phyloP scores from a whole-genome alignment of 2,329 filamentous ascomycete species.

The Cercospora sp. region DNA sequence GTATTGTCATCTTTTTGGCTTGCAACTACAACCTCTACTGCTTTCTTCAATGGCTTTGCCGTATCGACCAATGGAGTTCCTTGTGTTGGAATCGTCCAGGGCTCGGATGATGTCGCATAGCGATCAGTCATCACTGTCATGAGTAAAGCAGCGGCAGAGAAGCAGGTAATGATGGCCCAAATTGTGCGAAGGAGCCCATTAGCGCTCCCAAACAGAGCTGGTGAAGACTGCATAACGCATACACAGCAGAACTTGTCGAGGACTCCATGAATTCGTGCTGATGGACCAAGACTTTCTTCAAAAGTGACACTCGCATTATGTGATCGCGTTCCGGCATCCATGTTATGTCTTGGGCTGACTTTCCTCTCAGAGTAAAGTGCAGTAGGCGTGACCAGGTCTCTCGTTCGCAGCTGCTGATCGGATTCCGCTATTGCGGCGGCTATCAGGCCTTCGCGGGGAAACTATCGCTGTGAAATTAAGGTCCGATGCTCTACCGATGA shows the following conservation, averaged over 20 bases:
- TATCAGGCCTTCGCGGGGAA: not conserved
- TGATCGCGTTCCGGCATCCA: not conserved
- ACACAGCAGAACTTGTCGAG: not conserved
- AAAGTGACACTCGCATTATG: not conserved
- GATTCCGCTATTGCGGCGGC: not conserved
- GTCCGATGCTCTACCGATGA: not conserved
- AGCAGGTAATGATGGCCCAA: not conserved
- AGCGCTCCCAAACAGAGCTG: not conserved
- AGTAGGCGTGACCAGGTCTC: not conserved
- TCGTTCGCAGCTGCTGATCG: not conserved
- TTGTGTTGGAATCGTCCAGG: not conserved
- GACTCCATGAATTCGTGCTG: not conserved
- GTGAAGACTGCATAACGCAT: not conserved
- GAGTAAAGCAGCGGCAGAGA: not conserved
- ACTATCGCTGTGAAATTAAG: not conserved
- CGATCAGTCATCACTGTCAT: not conserved
- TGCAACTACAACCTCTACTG: conserved; percentile 6
- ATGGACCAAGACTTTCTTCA: not conserved
- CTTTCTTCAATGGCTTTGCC: not conserved
- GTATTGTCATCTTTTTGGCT: conserved; percentile 28
- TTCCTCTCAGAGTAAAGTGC: not conserved
- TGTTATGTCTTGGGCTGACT: not conserved
- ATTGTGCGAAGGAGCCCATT: not conserved
- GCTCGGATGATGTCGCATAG: not conserved
- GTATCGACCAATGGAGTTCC: not conserved